These are phyloP conservation scores for Lactifluus subvellereus DNA, from an alignment of 768 basidiomycete genomes.

Conservation along the genomic window DNA sequence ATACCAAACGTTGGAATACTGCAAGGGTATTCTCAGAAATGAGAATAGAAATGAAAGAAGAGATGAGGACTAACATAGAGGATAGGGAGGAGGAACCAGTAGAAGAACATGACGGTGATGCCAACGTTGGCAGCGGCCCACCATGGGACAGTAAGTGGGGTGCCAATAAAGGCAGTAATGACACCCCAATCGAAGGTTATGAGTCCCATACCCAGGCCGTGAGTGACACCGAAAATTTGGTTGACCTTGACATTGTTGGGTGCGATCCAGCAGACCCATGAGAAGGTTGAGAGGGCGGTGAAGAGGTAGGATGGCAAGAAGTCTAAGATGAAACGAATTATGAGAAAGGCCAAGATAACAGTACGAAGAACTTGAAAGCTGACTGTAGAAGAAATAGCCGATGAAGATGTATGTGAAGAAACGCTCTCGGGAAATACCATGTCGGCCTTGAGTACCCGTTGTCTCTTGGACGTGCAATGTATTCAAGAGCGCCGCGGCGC, in stretches of 20 bases:
- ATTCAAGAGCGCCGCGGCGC: conserved; percentile 42
- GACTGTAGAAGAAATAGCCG: conserved; percentile 40
- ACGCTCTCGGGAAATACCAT: conserved; percentile 46
- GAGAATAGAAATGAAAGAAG: background rate
- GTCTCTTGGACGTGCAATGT: conserved; percentile 37
- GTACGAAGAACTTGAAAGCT: conserved; percentile 41
- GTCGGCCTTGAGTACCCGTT: conserved; percentile 38
- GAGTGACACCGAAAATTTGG: conserved; percentile 63
- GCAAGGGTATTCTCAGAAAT: background rate
- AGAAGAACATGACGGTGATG: conserved; percentile 58
- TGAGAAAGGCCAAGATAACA: conserved; percentile 43
- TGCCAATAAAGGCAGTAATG: conserved; percentile 50
- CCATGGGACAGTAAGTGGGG: conserved; percentile 75
- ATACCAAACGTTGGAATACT: conserved; percentile 11
- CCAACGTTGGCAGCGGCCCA: conserved; percentile 74
- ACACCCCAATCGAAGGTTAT: conserved; percentile 82
- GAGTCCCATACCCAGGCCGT: conserved; percentile 47
- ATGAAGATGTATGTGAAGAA: conserved; percentile 46
- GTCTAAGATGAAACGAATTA: background rate
- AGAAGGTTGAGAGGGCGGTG: conserved; percentile 32
- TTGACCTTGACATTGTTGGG: conserved; percentile 67
- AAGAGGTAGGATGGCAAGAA: conserved; percentile 18
- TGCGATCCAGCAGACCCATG: conserved; percentile 60
- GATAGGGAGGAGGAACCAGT: conserved; percentile 55
- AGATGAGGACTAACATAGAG: conserved; percentile 37